Evolutionary conservation across 768 basidiomycete species (phyloP).

Genomic region (Phylloporus rhodoxanthus): DNA sequence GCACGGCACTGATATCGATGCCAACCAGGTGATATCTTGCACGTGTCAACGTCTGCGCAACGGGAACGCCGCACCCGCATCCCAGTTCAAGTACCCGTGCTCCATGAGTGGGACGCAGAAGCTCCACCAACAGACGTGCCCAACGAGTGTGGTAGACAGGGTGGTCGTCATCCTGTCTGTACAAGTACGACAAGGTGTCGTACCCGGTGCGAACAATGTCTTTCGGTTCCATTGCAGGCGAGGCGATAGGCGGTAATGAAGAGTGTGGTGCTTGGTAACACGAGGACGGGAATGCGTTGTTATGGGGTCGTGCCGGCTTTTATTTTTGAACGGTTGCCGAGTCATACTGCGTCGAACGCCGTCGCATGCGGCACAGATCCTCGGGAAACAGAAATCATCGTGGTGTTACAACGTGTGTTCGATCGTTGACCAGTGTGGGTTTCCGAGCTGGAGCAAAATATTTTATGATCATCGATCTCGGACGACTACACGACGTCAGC

Average conservation of each 20-base stretch:
- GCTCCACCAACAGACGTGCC: conserved; percentile 1
- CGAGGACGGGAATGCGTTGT: conserved; percentile 2
- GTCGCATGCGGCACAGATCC: not conserved
- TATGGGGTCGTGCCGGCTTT: not conserved
- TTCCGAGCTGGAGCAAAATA: not conserved
- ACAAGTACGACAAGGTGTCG: conserved; percentile 1
- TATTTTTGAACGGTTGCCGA: not conserved
- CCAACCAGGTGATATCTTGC: conserved; percentile 6
- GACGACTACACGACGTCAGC: too few species aligned
- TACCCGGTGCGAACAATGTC: conserved; percentile 2
- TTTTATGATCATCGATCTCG: not conserved
- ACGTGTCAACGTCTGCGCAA: not conserved
- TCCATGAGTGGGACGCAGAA: not conserved
- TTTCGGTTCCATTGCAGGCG: conserved; percentile 6
- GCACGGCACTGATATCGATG: conserved; percentile 5
- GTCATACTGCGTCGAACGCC: conserved; percentile 2
- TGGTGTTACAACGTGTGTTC: not conserved
- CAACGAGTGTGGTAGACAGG: conserved; percentile 1
- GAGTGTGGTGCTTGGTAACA: not conserved
- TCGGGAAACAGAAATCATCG: not conserved
- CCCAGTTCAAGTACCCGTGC: conserved; percentile 5
- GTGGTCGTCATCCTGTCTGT: conserved; percentile 1
- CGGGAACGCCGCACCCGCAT: conserved; percentile 9
- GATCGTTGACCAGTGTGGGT: not conserved
- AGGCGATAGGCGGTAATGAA: conserved; percentile 21